Conservation (phyloP, 352 stramenopile genomes). For the Globisporangium abappressorium region DNA sequence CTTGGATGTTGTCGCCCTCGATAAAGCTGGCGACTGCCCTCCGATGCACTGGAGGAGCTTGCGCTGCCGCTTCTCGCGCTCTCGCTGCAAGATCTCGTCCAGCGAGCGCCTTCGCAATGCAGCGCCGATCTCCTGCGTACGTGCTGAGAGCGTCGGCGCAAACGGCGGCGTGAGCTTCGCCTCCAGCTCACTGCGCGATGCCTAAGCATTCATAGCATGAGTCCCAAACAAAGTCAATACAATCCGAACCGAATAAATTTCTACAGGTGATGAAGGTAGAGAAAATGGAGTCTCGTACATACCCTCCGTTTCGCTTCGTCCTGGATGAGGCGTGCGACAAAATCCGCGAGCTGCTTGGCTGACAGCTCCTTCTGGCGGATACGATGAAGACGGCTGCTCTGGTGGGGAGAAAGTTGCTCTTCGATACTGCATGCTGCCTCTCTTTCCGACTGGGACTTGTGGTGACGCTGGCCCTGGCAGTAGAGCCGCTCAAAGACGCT, state of each 20-base stretch:
- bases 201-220: constrained; percentile 12
- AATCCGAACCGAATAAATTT: neutral
- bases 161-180: constrained; percentile 21
- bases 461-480: neutral
- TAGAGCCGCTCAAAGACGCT: constrained; percentile 32
- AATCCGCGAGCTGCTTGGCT: constrained; percentile 17
- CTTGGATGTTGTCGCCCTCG: neutral
- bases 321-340: constrained; percentile 24
- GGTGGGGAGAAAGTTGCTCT: constrained; percentile 13
- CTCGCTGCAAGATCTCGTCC: constrained; percentile 11
- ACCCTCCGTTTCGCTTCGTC: constrained; percentile 12
- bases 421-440: neutral
- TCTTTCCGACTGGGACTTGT: neutral
- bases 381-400: neutral
- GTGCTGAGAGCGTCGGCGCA: constrained; percentile 25
- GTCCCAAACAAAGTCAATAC: neutral
- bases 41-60: constrained; percentile 1
- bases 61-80: constrained; percentile 15
- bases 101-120: constrained; percentile 16
- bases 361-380: neutral
- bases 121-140: constrained; percentile 27
- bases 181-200: constrained; percentile 5
- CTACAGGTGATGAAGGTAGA: neutral
- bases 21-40: neutral
- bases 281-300: neutral